A percentile compares a stretch with the other conserved stretches of the same genome.
phyloP scores from a whole-genome alignment of 371 early-diverging fungal species.

The Rhizomucor pusillus region DNA sequence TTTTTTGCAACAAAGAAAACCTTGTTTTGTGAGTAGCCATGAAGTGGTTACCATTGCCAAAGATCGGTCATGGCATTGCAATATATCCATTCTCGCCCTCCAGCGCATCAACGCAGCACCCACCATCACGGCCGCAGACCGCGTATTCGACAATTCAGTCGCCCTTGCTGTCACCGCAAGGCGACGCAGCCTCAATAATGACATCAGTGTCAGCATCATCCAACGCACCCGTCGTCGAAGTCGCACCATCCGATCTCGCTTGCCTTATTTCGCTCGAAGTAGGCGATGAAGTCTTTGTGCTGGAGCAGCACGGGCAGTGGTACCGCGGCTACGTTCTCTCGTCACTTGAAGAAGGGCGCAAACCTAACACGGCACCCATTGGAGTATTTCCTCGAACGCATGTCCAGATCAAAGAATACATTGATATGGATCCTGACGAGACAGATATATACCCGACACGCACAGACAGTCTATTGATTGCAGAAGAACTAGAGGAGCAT shows the following conservation, averaged over 20 bases:
- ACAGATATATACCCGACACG: conserved; percentile 5
- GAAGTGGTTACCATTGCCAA: conserved; percentile 55
- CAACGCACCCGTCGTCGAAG: conserved; percentile 17
- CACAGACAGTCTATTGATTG: neutral
- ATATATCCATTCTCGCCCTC: conserved; percentile 52
- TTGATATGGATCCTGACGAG: conserved; percentile 32
- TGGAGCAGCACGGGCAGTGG: conserved; percentile 61
- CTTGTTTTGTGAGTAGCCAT: conserved; percentile 14
- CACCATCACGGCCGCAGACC: conserved; percentile 26
- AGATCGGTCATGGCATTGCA: conserved; percentile 51
- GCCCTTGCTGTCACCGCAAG: conserved; percentile 23
- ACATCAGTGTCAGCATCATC: conserved; percentile 25
- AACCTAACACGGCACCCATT: conserved; percentile 44
- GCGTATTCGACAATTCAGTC: conserved; percentile 30
- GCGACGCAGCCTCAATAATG: conserved; percentile 31
- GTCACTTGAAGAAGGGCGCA: conserved; percentile 36
- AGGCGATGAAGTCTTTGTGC: conserved; percentile 54
- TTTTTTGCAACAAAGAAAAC: conserved; percentile 4
- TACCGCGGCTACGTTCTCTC: conserved; percentile 66
- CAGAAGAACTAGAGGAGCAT: too few relatives aligned
- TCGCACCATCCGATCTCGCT: conserved; percentile 27
- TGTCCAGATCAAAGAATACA: conserved; percentile 54
- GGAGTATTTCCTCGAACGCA: conserved; percentile 65
- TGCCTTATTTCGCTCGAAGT: conserved; percentile 49
- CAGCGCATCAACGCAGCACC: conserved; percentile 5